Conservation (phyloP, 2,329 filamentous ascomycete species). For the Diaporthe vaccinii region DNA sequence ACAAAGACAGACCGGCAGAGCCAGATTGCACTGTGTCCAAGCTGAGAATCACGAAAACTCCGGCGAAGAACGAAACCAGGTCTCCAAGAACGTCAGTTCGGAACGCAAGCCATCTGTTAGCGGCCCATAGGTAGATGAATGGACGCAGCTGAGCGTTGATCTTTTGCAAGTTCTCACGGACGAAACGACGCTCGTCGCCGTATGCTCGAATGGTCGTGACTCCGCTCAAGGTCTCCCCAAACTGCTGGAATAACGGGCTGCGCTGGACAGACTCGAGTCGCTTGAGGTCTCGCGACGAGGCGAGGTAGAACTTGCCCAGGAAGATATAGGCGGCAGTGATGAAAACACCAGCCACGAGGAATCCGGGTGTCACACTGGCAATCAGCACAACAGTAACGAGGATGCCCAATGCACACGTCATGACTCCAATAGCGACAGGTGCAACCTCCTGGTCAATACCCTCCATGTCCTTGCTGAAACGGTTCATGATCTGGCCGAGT, state of each 20-base stretch:
- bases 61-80: conserved; percentile 92
- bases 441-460: conserved; percentile 96
- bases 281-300: conserved; percentile 94
- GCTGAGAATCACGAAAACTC: conserved; percentile 88
- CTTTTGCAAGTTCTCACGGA: conserved; percentile 87
- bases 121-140: conserved; percentile 96
- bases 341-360: conserved; percentile 87
- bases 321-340: conserved; percentile 87
- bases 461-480: conserved; percentile 98
- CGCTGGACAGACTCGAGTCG: conserved; percentile 93
- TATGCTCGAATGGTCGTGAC: conserved; percentile 98
- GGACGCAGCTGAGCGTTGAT: conserved; percentile 94
- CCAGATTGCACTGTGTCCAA: conserved; percentile 89
- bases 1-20: conserved; percentile 92
- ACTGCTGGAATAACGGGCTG: conserved; percentile 97
- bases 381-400: conserved; percentile 91
- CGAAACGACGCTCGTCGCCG: conserved; percentile 92
- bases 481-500: conserved; percentile 95
- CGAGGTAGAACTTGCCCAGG: conserved; percentile 89
- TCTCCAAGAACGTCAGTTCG: conserved; percentile 92
- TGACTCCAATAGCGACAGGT: conserved; percentile 84
- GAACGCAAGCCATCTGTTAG: conserved; percentile 96
- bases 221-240: conserved; percentile 93
- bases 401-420: conserved; percentile 75
- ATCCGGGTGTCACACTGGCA: conserved; percentile 88